phyloP scores from a whole-genome alignment of 208 protist genomes.

The Histomonas meleagridis region DNA sequence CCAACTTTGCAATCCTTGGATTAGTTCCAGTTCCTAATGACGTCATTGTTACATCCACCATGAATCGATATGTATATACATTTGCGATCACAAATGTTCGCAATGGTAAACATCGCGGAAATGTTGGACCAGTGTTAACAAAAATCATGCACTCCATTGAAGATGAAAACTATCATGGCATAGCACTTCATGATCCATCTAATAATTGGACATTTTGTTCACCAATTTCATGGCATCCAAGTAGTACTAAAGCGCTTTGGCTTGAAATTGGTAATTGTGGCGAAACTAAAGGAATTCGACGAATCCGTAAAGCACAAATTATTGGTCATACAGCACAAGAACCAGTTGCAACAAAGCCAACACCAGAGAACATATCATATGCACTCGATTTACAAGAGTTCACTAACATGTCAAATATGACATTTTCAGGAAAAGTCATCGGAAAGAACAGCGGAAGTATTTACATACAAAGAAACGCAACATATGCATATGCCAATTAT shows the following conservation, averaged over 20 bases:
- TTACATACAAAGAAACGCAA: background rate
- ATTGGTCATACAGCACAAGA: background rate
- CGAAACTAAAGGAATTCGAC: too few relatives aligned
- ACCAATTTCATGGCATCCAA: background rate
- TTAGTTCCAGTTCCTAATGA: background rate
- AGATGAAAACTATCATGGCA: background rate
- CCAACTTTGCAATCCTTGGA: background rate
- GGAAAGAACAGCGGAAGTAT: background rate
- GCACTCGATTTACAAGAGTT: background rate
- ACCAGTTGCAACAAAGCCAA: background rate
- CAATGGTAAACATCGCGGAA: background rate
- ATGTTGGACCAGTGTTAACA: background rate
- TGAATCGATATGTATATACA: background rate
- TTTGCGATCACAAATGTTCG: background rate
- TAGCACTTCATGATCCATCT: background rate
- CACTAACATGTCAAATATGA: background rate
- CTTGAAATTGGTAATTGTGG: background rate
- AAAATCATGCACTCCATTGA: background rate
- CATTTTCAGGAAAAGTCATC: background rate
- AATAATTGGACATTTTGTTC: background rate
- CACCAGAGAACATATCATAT: background rate
- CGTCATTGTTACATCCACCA: background rate
- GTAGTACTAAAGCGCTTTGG: background rate
- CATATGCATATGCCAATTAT: background rate
- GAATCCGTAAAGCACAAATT: background rate